Base-by-base conservation (phyloP, 1,139 yeast genomes). In the Yamadazyma atlantica region DNA sequence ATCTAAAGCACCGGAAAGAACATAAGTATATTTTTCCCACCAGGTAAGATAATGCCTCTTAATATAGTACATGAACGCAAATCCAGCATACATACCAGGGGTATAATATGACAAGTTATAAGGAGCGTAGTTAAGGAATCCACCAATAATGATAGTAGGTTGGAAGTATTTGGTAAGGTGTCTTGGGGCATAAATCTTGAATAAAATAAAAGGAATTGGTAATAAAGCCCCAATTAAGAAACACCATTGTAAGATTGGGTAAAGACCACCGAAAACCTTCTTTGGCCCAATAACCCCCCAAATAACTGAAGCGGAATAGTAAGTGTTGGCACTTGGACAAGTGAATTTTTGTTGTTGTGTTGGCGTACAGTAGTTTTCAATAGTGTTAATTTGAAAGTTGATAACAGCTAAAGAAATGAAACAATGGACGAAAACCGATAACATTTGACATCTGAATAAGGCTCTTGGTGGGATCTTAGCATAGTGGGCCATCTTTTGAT, bases 11-110 rank as follows among this genome's bases (percentile, higher is more conserved):
- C 78, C 71, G 9, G 81, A 66, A 26, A 81, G 60, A 12, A 82
- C 72, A 53, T 80, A 82, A 50, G 76, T 80, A 58, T 80, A 82
- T 55, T 76, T 78, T 45, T 75, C 79, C 82, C 83, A 80, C 82
- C 84, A 75, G 14, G 67, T 58, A 21, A 64, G 50, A 50, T 69
- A 76, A 42, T 73, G 61, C 46, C 60, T 67, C 47, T 69, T 75
- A 48, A 79, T 59, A 54, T 65, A 61, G 49, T 65, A 65, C 77
- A 78, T 80, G 59, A 81, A 81, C 18, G 64, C 48, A 40, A 60
- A 66, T 5, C 77, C 65, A 18, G 72, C 52, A 40, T 71, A 67
- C 34, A 75, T 50, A 24, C 81, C 80, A 15, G 74, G 73, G 15
- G 78, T 69, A 43, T 59, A 62, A 60, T 78, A 81, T 54, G 72